These are phyloP conservation scores for Dactylellina sp. DNA, from an alignment of 2,329 filamentous ascomycete genomes.

Conservation along the genomic window DNA sequence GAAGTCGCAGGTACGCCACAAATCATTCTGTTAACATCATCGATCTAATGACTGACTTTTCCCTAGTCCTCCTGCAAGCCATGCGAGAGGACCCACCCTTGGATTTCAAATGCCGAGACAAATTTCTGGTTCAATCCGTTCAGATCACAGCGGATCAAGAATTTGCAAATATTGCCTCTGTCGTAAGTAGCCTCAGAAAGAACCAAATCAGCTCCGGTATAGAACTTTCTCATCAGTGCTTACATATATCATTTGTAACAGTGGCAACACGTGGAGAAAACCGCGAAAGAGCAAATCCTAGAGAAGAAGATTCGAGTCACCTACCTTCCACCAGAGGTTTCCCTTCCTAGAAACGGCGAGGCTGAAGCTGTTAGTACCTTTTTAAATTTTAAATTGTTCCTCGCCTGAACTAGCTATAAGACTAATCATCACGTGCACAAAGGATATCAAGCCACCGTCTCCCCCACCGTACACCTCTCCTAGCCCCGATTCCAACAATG, in stretches of 20 bases:
- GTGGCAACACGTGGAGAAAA: conserved; percentile 81
- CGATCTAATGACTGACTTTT: conserved; percentile 18
- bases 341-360: conserved; percentile 56
- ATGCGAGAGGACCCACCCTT: conserved; percentile 94
- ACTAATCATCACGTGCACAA: conserved; percentile 1
- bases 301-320: conserved; percentile 96
- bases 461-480: conserved; percentile 59
- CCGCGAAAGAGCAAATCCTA: conserved; percentile 80
- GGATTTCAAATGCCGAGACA: conserved; percentile 93
- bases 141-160: conserved; percentile 85
- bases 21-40: not conserved
- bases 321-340: conserved; percentile 75
- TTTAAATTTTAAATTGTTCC: conserved; percentile 11
- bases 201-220: conserved; percentile 40
- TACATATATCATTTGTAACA: conserved; percentile 63
- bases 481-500: conserved; percentile 56
- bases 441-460: conserved; percentile 53
- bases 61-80: conserved; percentile 84
- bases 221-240: not conserved
- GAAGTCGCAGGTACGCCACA: conserved; percentile 83
- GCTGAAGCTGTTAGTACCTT: conserved; percentile 54
- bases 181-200: conserved; percentile 69
- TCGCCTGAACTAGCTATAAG: conserved; percentile 2
- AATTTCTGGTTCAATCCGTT: conserved; percentile 96
- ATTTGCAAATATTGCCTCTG: conserved; percentile 80